phyloP scores from a whole-genome alignment of 2,329 filamentous ascomycete species.

The Aspergillus alliaceus region DNA sequence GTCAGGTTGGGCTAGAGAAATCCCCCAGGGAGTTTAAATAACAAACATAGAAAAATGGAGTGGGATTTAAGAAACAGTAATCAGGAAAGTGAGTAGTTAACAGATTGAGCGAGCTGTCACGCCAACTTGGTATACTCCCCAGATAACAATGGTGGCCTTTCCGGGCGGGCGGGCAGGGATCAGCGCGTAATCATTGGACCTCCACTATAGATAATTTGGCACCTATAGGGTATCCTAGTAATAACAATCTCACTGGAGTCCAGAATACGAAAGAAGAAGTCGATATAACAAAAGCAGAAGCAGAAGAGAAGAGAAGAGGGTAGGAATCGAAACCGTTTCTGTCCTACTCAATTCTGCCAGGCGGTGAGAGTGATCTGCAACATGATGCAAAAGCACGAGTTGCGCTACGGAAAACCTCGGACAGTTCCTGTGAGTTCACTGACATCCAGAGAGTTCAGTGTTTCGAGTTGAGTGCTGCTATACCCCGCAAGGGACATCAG shows the following conservation, averaged over 20 bases:
- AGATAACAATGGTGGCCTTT: constrained; percentile 18
- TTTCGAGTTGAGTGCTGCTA: neutral
- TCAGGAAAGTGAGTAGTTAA: neutral
- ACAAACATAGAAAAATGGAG: neutral
- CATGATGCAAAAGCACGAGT: constrained; percentile 9
- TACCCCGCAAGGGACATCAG: constrained; percentile 17
- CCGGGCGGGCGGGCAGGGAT: neutral
- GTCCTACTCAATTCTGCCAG: constrained; percentile 19
- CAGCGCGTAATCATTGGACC: neutral
- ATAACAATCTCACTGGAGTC: neutral
- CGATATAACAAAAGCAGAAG: neutral
- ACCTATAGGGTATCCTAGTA: neutral
- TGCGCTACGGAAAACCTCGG: neutral
- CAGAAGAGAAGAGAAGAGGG: neutral
- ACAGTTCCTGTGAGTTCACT: constrained; percentile 4
- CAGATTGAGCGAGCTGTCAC: neutral
- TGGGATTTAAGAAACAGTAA: neutral
- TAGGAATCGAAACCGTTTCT: neutral
- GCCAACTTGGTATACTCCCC: neutral
- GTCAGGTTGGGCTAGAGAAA: neutral
- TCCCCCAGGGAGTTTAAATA: neutral
- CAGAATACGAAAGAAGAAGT: neutral
- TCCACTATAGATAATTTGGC: neutral
- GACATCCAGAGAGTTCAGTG: neutral
- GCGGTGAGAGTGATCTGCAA: constrained; percentile 15